A percentile compares a stretch with the other conserved stretches of the same genome.
phyloP scores from a whole-genome alignment of 768 basidiomycete genomes.

The Leccinum uliginosum region DNA sequence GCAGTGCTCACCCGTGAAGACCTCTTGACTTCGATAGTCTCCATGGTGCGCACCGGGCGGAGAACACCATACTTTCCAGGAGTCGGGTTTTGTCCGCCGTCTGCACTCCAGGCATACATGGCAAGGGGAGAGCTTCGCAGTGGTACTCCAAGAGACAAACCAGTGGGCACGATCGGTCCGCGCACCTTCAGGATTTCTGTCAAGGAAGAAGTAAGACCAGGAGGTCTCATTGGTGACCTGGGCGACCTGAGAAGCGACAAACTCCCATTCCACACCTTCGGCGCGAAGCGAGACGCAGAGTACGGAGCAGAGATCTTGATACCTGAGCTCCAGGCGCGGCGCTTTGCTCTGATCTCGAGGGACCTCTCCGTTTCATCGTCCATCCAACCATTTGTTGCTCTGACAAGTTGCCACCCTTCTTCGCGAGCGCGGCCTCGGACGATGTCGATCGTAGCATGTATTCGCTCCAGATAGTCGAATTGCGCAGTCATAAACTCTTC shows the following conservation, averaged over 20 bases:
- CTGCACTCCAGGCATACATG: conserved; percentile 33
- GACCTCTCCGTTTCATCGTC: conserved; percentile 29
- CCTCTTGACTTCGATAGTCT: conserved; percentile 14
- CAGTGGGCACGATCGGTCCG: conserved; percentile 27
- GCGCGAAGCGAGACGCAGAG: not conserved
- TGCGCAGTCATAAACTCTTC: conserved; percentile 17
- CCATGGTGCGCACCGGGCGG: conserved; percentile 8
- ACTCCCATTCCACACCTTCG: conserved; percentile 19
- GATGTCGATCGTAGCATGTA: conserved; percentile 39
- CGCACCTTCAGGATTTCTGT: not conserved
- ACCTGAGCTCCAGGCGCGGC: conserved; percentile 65
- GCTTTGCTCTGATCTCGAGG: conserved; percentile 54
- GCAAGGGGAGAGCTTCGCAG: conserved; percentile 49
- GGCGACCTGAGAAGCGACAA: not conserved
- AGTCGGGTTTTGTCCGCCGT: conserved; percentile 31
- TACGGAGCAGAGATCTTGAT: conserved; percentile 36
- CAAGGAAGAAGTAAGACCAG: conserved; percentile 17
- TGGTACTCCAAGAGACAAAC: conserved; percentile 48
- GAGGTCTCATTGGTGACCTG: conserved; percentile 8
- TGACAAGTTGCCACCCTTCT: conserved; percentile 37
- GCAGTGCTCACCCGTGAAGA: conserved; percentile 16
- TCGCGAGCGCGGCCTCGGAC: conserved; percentile 40
- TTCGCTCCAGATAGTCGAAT: conserved; percentile 29
- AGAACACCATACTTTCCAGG: conserved; percentile 18
- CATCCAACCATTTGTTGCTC: conserved; percentile 28